These are phyloP conservation scores for Chaetomium tenue DNA, from an alignment of 495 filamentous ascomycete genomes.

Conservation along the genomic window DNA sequence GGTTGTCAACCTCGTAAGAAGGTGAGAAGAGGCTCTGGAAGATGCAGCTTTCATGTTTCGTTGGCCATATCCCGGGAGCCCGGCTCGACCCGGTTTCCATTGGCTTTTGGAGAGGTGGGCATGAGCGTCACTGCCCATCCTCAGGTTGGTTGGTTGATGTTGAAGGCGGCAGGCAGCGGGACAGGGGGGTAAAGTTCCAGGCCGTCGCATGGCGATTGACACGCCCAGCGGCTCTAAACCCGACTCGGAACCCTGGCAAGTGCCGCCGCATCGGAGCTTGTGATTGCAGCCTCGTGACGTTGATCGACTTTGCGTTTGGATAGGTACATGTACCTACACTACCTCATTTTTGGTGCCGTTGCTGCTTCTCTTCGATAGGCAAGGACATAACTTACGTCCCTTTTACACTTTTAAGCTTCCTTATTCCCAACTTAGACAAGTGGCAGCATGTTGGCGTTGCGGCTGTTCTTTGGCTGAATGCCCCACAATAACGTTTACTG, in stretches of 20 bases:
- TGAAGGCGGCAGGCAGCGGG: neutral
- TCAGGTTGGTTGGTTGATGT: neutral
- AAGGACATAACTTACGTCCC: neutral
- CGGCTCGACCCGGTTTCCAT: neutral
- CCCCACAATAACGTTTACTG: constrained; percentile 8
- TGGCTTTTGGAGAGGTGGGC: too few species aligned
- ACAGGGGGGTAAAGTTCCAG: neutral
- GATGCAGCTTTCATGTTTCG: neutral
- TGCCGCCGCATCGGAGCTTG: neutral
- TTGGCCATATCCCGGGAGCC: too few species aligned
- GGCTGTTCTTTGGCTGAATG: neutral
- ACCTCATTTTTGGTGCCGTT: too few species aligned
- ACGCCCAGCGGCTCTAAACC: too few species aligned
- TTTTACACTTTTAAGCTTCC: neutral
- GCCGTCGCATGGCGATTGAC: neutral
- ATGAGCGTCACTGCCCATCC: neutral
- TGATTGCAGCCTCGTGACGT: constrained; percentile 12
- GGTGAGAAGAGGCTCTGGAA: neutral
- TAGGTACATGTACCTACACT: neutral
- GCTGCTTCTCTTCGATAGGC: neutral
- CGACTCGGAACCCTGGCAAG: neutral
- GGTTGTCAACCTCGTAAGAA: neutral
- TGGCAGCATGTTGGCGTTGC: constrained; percentile 5
- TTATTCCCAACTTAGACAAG: neutral
- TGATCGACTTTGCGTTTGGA: neutral